Conservation (phyloP, 495 filamentous ascomycete genomes). For the Daldinia decipiens region DNA sequence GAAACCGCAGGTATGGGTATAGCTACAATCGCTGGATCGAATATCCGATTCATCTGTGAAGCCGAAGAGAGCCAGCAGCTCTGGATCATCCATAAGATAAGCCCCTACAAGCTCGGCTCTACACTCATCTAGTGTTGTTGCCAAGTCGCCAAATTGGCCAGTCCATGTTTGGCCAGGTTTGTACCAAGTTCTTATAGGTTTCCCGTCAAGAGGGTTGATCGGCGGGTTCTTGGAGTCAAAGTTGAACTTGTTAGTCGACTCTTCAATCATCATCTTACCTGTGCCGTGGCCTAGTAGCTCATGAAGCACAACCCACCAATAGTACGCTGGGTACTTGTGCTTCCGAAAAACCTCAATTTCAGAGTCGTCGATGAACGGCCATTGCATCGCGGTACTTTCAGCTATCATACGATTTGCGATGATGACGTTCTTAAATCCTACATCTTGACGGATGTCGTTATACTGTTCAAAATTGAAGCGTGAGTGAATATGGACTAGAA, state of each 20-base stretch:
- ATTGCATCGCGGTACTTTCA: constrained; percentile 49
- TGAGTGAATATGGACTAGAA: background rate
- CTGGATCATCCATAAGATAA: constrained; percentile 56
- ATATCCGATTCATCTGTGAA: constrained; percentile 50
- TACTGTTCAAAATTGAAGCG: constrained; percentile 44
- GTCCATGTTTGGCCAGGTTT: constrained; percentile 61
- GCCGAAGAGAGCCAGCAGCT: constrained; percentile 56
- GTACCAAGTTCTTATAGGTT: constrained; percentile 59
- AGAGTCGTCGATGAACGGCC: constrained; percentile 52
- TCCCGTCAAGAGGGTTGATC: constrained; percentile 54
- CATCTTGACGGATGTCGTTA: constrained; percentile 59
- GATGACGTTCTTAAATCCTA: constrained; percentile 62
- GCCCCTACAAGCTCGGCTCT: constrained; percentile 56
- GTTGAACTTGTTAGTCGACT: constrained; percentile 53
- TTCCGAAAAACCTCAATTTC: constrained; percentile 53
- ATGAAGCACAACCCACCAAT: constrained; percentile 35
- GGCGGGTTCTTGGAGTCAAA: constrained; percentile 57
- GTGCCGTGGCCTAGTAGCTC: constrained; percentile 51
- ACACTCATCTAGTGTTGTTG: constrained; percentile 62
- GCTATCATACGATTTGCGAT: constrained; percentile 57
- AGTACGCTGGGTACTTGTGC: constrained; percentile 53
- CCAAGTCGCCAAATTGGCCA: constrained; percentile 56
- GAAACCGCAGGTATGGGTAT: background rate
- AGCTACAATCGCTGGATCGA: constrained; percentile 48
- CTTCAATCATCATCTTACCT: constrained; percentile 49